Base-by-base conservation (phyloP, 805 yeast species). In the Metschnikowia sp. region DNA sequence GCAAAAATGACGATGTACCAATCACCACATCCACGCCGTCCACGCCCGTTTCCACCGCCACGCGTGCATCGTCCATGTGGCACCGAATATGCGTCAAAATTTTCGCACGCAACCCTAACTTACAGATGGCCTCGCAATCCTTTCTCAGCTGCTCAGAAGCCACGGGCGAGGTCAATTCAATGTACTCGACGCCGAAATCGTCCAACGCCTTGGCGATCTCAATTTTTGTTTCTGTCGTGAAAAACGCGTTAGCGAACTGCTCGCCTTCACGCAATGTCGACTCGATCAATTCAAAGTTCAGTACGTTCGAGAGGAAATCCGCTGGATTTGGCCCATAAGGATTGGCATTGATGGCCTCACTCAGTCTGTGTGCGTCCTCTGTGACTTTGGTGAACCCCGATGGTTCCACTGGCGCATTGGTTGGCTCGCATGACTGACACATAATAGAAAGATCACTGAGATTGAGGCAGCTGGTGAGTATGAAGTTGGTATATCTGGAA, bases 21-120 rank as follows among this genome's bases (percentile, higher is more conserved):
- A 92, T 92, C 50, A 92, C 97, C 48, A 92, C 97, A 74, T 94
- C 97, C 53, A 92, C 98, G 72, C 98, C 99, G 67, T 94, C 98
- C 45, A 94, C 99, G 67, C 99, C 98, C 35, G 98, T 92, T 64
- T 88, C 94, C 40, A 92, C 99, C 6, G 99, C 99, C 50, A 94
- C 88, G 61, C 85, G 80, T 48, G 98, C 99, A 63, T 94, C 99
- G 70, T 92, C 98, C 97, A 92, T 92, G 74, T 92, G 97, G 73
- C 99, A 92, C 72, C 98, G 83, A 58, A 94, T 94, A 69, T 92
- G 98, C 42, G 99, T 92, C 58, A 92, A 80, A 55, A 94, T 89
- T 76, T 94, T 92, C 55, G 97, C 92, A 74, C 87, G 89, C 68
- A 92, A 82, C 10, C 98, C 98, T 58, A 94, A 79, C 77, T 94